Evolutionary conservation across 768 basidiomycete genomes (phyloP), one percentile per base, ranked within the genome.

Genomic region (Lanmaoa rubissima): DNA sequence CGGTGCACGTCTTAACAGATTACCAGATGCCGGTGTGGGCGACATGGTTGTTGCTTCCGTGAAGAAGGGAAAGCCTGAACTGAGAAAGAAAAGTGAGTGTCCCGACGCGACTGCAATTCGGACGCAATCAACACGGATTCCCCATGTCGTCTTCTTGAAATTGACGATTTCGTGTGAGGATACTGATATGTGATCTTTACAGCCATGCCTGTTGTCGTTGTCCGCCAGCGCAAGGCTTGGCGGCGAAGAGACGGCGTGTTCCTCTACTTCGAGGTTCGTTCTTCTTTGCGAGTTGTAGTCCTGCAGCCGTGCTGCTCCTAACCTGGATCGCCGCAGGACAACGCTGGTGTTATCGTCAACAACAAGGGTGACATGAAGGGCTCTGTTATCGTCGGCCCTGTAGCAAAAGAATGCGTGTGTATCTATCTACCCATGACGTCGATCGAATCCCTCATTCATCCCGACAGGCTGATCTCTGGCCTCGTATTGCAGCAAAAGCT

Each of bases 321-420:
- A 55, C n/a, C 46, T 16, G 9, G 5, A 11, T 9, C 11, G 16
- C 11, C 45, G 17, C 40, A 88, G 88, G 94, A 96, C 76, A 95
- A 95, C 72, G 94, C 94, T 42, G 94, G 94, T 74, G 94, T 96
- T 53, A 96, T 96, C 60, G 94, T 98, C 68, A 98, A 97, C 81
- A 89, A 92, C 70, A 98, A 98, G 83, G 96, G 96, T 68, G 97
- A 99, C 81, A 99, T 99, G 97, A 99, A 99, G 82, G 96, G 96
- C 48, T 95, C 92, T 51, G 92, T 92, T 58, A 96, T 97, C 72
- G 92, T 94, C 36, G 94, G 94, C 55, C 94, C 94, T 40, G 92
- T 99, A 60, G 97, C 96, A 79, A 99, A 98, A 86, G 96, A 98
- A 92, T 98, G 97, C 72, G 92, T 94, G 73, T 41, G 92, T 86